Evolutionary conservation across 176 grass and related monocot species (phyloP).

Genomic region (sorghum (Sorghum bicolor)): Sorghum_bicolor_NCBIv3 NC_012873.2:54034001-54034500

Average conservation of each 20-base stretch:
- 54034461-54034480: no score
- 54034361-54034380: no score
- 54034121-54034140: background rate
- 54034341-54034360: no score
- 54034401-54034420: no score
- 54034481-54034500: no score
- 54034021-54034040: conserved; percentile 26
- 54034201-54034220: background rate
- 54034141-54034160: background rate
- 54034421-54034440: no score
- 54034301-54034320: no score
- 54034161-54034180: background rate
- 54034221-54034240: background rate
- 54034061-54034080: background rate
- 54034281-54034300: no score
- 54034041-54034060: background rate
- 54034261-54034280: background rate
- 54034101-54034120: no score
- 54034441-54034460: no score
- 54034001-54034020: conserved; percentile 19
- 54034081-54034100: background rate
- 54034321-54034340: no score
- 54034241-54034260: background rate
- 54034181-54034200: background rate
- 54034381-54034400: no score